Evolutionary conservation across 768 basidiomycete genomes (phyloP).

Genomic region (Lactarius sp.): DNA sequence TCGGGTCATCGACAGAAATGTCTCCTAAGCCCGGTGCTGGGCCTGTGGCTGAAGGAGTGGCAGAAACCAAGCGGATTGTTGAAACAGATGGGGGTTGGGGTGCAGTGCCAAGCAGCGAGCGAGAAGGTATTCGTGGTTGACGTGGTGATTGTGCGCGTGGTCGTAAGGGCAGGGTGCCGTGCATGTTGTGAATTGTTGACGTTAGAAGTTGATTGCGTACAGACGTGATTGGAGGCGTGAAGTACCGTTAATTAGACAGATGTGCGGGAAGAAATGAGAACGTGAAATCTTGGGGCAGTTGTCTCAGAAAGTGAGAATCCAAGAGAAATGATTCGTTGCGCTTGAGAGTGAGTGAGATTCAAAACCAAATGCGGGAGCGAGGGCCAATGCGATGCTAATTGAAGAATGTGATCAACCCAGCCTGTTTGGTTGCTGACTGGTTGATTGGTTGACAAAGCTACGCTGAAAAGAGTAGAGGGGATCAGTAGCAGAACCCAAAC

Average conservation of each 20-base stretch:
- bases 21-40: conserved; percentile 29
- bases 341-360: conserved; percentile 11
- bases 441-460: neutral
- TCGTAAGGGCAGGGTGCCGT: conserved; percentile 15
- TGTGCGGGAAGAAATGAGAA: neutral
- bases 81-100: conserved; percentile 37
- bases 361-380: conserved; percentile 4
- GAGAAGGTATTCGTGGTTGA: conserved; percentile 28
- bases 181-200: conserved; percentile 14
- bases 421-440: neutral
- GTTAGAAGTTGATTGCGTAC: neutral
- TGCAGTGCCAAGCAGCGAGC: conserved; percentile 31
- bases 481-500: neutral
- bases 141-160: conserved; percentile 19
- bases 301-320: neutral
- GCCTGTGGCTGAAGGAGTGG: conserved; percentile 55
- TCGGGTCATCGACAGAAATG: conserved; percentile 31
- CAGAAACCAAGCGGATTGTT: conserved; percentile 65
- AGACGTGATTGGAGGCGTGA: conserved; percentile 17
- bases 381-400: neutral
- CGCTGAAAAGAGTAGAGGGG: neutral
- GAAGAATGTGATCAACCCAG: neutral
- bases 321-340: neutral
- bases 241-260: conserved; percentile 11
- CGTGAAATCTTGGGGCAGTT: neutral